Evolutionary conservation across 306 rosid species (phyloP).

Genomic region (Sicyos edulis): DNA sequence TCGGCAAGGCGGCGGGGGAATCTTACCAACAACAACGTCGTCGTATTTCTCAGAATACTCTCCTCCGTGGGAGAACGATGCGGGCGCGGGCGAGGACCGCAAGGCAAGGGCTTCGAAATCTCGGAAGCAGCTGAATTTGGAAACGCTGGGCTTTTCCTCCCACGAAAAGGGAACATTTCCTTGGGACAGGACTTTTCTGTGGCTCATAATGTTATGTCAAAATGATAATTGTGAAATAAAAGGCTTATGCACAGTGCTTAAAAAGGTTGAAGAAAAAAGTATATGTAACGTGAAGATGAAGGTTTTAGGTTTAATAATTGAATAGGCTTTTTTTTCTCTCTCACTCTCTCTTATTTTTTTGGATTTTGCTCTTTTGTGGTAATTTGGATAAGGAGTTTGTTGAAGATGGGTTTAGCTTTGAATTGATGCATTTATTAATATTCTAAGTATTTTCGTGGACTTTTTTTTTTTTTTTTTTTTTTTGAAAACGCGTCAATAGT

Average conservation of each 20-base stretch:
- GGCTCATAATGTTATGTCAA: too few relatives aligned
- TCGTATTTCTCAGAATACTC: not conserved
- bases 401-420: not conserved
- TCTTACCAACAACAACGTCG: conserved; percentile 9
- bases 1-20: conserved; percentile 20
- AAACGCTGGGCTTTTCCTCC: too few relatives aligned
- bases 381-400: not conserved
- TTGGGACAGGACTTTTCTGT: too few relatives aligned
- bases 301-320: not conserved
- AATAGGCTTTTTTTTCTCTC: not conserved
- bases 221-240: too few relatives aligned
- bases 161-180: too few relatives aligned
- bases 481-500: too few relatives aligned
- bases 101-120: not conserved
- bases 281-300: not conserved
- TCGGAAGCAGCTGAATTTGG: not conserved
- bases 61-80: not conserved
- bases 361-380: too few relatives aligned
- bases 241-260: not conserved
- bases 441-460: too few relatives aligned
- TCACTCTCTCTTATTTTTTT: too few relatives aligned
- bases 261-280: not conserved
- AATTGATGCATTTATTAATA: too few relatives aligned
- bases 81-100: not conserved
- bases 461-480: too few relatives aligned